Base-by-base conservation (phyloP, 495 filamentous ascomycete species). In the Penicillium silybi region DNA sequence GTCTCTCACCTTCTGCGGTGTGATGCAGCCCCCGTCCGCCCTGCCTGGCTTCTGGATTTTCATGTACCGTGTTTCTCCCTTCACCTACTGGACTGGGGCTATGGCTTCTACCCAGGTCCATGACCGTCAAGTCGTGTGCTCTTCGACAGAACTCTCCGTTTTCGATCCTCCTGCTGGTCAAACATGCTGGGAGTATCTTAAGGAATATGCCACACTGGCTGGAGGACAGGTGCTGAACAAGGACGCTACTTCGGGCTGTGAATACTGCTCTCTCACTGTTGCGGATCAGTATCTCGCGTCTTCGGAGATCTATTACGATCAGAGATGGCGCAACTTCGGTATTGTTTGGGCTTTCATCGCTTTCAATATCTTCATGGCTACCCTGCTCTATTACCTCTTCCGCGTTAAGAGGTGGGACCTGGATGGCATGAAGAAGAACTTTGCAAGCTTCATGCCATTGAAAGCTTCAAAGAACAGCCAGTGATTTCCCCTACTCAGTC, bases 11-110 rank as follows among this genome's bases (percentile, higher is more conserved):
- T 83, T 84, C 67, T 61, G 56, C 43, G 71, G 71, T 75, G 82
- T 88, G 41, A 79, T 89, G 67, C 80, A 85, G 46, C 70, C 64
- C 16, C 83, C 83, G 0, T 61, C 63, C 15, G 76, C 71, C 1
- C 66, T 86, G 17, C 84, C 85, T 4, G 68, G 76, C 18, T 89
- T 88, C 64, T 80, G 78, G 77, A 66, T 67, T 39, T 79, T 76
- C 68, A 79, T 79, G 75, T 78, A 79, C 64, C 69, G 66, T 23
- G 59, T 75, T 20, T 71, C 70, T 3, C 77, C 77, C 0, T 73
- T 80, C 44, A 83, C 79, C 2, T 86, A 83, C 54, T 67, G 83
- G 17, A 69, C 85, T 9, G 71, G 67, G 27, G 78, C 76, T 27
- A 80, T 86, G 71, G 54, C 83, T 11, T 70, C 79, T 1, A 69